Base-by-base conservation (phyloP, 768 basidiomycete genomes). In the Saitozyma sp. region DNA sequence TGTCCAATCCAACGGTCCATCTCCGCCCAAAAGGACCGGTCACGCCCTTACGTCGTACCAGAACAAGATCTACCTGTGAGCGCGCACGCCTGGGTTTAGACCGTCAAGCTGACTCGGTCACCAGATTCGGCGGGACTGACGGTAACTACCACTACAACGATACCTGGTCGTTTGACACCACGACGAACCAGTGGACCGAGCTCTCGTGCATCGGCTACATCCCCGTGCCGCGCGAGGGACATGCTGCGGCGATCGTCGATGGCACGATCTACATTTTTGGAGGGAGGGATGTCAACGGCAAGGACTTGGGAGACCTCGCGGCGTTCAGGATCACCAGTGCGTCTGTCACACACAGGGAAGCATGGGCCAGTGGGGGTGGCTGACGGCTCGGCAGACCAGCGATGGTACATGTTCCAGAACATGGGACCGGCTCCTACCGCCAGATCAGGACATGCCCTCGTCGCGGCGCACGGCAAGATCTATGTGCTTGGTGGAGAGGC, bases 331-430 rank as follows among this genome's bases (percentile, higher is more conserved):
- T 99, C 62, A 88, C 92, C 9, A 98, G 95, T 98, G 68, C 74
- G 94, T 85, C 8, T 16, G 17, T 17, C 39, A 55, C 11, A 14
- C 43, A n/a, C 17, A 11, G 39, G 50, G 14, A 59, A 39, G 55
- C 16, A 48, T 14, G 55, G 7, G 50, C 20, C 19, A 20, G 37
- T 54, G n/a, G 37, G 20, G 38, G 19, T 29, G 55, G 59, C 58
- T 53, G 57, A 57, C 61, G 63, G 59, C 10, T 43, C 52, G 50
- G 65, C 76, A 97, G 95, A 93, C 80, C 91, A 92, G 74, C 85
- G 96, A 70, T 99, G 96, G 96, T 99, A 94, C 81, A 98, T 94
- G 92, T 99, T 99, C 83, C 93, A 97, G 80, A 96, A 97, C 76
- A 99, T 99, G 96, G 96, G 96, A 0, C 95, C 95, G 16, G 86